These are phyloP conservation scores for Coniochaeta ligniaria DNA, from an alignment of 2,329 filamentous ascomycete species.

Conservation along the genomic window DNA sequence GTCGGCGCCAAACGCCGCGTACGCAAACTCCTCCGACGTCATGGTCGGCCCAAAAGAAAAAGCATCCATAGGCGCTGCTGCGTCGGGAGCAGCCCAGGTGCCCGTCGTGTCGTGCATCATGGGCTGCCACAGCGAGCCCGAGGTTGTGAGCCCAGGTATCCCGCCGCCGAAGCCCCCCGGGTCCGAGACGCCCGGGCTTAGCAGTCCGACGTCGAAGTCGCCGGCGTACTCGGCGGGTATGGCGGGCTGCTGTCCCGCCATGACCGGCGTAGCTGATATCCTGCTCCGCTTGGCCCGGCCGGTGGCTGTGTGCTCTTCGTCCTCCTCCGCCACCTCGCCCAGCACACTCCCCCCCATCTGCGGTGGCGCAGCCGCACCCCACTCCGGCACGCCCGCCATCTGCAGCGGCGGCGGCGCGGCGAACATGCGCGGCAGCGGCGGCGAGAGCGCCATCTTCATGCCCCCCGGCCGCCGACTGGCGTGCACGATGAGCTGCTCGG, in stretches of 20 bases:
- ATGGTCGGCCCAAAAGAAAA: background rate
- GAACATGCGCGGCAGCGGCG: conserved; percentile 16
- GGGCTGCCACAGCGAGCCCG: background rate
- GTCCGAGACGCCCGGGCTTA: background rate
- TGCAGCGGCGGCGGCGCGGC: background rate
- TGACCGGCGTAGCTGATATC: background rate
- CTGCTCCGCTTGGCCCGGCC: background rate
- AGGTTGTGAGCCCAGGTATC: background rate
- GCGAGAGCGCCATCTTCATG: conserved; percentile 25
- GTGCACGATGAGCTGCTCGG: conserved; percentile 32
- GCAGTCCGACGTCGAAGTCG: background rate
- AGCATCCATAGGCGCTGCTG: background rate
- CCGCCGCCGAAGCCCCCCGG: background rate
- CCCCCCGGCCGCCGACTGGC: conserved; percentile 30
- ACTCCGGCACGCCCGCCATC: background rate
- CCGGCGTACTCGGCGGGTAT: background rate
- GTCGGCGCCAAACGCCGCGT: background rate
- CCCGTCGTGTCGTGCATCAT: background rate
- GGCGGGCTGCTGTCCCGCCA: background rate
- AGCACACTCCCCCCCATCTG: conserved; percentile 4
- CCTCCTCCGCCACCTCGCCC: conserved; percentile 7
- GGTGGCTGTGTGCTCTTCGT: background rate
- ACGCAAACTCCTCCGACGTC: background rate
- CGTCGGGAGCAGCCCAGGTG: background rate
- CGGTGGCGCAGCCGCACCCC: background rate